Base-by-base conservation (phyloP, 176 grass and related monocot genomes). In the Carex parvula region DNA sequence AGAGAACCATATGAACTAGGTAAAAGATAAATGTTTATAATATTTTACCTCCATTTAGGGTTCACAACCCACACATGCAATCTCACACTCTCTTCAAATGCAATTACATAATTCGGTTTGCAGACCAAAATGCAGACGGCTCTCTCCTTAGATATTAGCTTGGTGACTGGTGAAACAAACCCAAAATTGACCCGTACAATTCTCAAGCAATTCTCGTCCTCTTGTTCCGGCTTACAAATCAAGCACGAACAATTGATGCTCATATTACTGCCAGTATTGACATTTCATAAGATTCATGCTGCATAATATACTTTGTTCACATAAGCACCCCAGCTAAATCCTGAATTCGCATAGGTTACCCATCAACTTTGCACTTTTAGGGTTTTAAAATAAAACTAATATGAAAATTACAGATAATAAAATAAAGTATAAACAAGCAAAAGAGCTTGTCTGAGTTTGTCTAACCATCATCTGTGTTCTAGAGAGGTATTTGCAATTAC, bases 41-140 rank as follows among this genome's bases (percentile, higher is more conserved):
- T 72, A 44, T 41, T 61, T 75, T 91, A 98, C 95, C 92, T 98
- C 95, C 92, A 94, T 12, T 41, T 85, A 57, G 81, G 50, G 33
- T 39, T 80, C 92, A 98, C 93, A 81, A 80, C 77, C 95, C 95
- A 98, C 58, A 94, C 84, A 88, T 92, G 92, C 91, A 98, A 84
- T 80, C 87, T 87, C 84, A 82, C 85, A 71, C 68, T 86, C 67
- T 84, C 84, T 91, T 93, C 92, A 85, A 76, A 81, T 26, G 89
- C 86, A 83, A 93, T 56, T 70, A 94, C 68, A 29, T 90, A 98
- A 87, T 98, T 91, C 84, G 92, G 89, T 87, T 91, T 88, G 87
- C 84, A 90, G 54, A 90, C 90, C 78, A 93, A 88, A 88, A 94
- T 82, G 68, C 89, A 94, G 46, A 82, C 90, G 8, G 91, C 78